Conservation (phyloP, 2,329 filamentous ascomycete species). For the Penicillium polonicum region DNA sequence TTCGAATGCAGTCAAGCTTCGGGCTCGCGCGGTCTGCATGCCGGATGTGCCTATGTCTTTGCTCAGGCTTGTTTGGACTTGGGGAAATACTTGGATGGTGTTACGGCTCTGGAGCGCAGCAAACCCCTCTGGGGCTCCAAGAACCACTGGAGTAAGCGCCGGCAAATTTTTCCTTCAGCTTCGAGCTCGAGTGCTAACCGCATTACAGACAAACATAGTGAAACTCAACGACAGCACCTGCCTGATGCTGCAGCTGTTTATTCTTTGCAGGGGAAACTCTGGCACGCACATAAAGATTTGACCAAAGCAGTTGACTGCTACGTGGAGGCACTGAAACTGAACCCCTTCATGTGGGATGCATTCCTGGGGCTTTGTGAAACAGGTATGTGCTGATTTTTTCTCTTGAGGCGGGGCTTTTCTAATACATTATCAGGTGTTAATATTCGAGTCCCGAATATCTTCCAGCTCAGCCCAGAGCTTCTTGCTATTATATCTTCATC, state of each 20-base stretch:
- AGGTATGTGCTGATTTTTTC: slow-evolving; percentile 41
- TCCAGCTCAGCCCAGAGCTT: slow-evolving; percentile 69
- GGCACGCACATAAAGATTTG: slow-evolving; percentile 74
- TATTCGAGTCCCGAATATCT: slow-evolving; percentile 80
- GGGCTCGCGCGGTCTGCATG: slow-evolving; percentile 68
- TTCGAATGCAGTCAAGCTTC: slow-evolving; percentile 76
- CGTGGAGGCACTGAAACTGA: slow-evolving; percentile 81
- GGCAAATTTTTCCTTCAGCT: slow-evolving; percentile 2
- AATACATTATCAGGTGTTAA: slow-evolving; percentile 70
- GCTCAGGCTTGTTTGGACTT: slow-evolving; percentile 83
- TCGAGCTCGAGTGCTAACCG: slow-evolving; percentile 5
- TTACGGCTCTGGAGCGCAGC: slow-evolving; percentile 78
- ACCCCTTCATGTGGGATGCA: slow-evolving; percentile 98
- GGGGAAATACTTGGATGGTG: slow-evolving; percentile 76
- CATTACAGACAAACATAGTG: slow-evolving; percentile 64
- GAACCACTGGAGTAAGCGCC: slow-evolving; percentile 69
- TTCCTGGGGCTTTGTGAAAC: slow-evolving; percentile 85
- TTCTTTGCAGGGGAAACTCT: slow-evolving; percentile 83
- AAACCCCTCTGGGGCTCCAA: slow-evolving; percentile 72
- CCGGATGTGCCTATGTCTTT: slow-evolving; percentile 88
- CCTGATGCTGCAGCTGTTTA: slow-evolving; percentile 83
- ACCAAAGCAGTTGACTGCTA: slow-evolving; percentile 83
- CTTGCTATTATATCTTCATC: slow-evolving; percentile 48
- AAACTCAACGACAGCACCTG: slow-evolving; percentile 68
- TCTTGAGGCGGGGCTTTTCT: slow-evolving; percentile 12